Evolutionary conservation across 805 yeast species (phyloP).

Genomic region (Lipomyces chichibuensis): DNA sequence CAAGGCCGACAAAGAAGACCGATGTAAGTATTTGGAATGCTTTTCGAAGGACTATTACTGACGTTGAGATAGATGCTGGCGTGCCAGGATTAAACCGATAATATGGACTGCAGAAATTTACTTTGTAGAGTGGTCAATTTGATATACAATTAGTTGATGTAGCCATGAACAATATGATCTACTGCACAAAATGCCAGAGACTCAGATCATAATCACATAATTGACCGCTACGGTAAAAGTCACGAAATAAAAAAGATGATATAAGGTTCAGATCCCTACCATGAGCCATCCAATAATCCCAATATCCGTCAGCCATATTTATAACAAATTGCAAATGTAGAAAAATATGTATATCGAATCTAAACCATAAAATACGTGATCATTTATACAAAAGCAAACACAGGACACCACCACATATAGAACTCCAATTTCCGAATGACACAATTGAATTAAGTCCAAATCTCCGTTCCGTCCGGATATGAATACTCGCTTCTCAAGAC

Average conservation of each 20-base stretch:
- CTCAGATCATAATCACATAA: not conserved
- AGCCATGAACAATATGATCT: not conserved
- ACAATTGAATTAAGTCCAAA: not conserved
- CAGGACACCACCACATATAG: not conserved
- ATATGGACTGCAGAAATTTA: not conserved
- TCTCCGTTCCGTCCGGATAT: not conserved
- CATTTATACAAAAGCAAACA: not conserved
- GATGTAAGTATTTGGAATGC: conserved; percentile 4
- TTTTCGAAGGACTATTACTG: not conserved
- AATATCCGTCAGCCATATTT: not conserved
- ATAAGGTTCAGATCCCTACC: not conserved
- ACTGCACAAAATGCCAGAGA: not conserved
- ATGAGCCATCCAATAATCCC: not conserved
- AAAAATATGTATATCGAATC: not conserved
- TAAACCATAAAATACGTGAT: not conserved
- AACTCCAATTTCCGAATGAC: not conserved
- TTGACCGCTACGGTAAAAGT: not conserved
- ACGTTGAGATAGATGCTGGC: conserved; percentile 6
- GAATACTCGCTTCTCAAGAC: not conserved
- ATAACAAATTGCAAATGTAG: not conserved
- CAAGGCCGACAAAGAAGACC: conserved; percentile 29
- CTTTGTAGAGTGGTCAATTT: not conserved
- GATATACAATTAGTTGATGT: not conserved
- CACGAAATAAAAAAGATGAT: not conserved
- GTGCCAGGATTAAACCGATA: conserved; percentile 27